These are phyloP conservation scores for Fraxinus ornus DNA, from an alignment of 305 asterid genomes.

Conservation along the genomic window DNA sequence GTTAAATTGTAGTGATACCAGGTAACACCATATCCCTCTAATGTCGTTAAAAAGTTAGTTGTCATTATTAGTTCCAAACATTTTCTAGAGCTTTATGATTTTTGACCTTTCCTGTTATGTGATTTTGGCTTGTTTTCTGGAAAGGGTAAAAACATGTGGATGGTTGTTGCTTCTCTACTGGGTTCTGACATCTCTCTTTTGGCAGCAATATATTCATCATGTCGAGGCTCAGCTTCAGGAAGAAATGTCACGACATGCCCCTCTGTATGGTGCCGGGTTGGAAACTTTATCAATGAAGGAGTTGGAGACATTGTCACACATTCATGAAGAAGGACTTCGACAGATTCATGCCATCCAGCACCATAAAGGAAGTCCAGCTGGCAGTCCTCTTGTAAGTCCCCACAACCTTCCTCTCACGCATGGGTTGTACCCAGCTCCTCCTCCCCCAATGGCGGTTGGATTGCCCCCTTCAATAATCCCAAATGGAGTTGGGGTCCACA, in stretches of 20 bases:
- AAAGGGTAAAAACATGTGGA: neutral
- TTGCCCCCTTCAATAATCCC: conserved; percentile 57
- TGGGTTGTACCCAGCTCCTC: conserved; percentile 54
- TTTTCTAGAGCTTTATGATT: neutral
- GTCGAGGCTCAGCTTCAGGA: too few species aligned
- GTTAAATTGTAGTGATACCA: neutral
- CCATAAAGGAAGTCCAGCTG: conserved; percentile 65
- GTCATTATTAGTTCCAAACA: neutral
- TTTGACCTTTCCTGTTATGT: neutral
- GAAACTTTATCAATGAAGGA: conserved; percentile 51
- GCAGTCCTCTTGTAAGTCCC: conserved; percentile 67
- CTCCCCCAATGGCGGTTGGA: conserved; percentile 73
- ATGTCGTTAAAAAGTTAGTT: neutral
- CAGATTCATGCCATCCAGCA: conserved; percentile 84
- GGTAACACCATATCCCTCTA: neutral
- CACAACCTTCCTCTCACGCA: conserved; percentile 52
- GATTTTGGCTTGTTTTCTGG: neutral
- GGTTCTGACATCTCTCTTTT: neutral
- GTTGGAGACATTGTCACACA: conserved; percentile 82
- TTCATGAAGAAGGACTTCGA: conserved; percentile 96
- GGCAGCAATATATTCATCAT: too few species aligned
- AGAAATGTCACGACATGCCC: too few species aligned
- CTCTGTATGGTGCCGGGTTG: too few species aligned
- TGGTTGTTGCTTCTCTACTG: neutral
- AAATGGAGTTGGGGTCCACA: conserved; percentile 61